Conservation (phyloP, 2,329 filamentous ascomycete species). For the Aureobasidium sp. region DNA sequence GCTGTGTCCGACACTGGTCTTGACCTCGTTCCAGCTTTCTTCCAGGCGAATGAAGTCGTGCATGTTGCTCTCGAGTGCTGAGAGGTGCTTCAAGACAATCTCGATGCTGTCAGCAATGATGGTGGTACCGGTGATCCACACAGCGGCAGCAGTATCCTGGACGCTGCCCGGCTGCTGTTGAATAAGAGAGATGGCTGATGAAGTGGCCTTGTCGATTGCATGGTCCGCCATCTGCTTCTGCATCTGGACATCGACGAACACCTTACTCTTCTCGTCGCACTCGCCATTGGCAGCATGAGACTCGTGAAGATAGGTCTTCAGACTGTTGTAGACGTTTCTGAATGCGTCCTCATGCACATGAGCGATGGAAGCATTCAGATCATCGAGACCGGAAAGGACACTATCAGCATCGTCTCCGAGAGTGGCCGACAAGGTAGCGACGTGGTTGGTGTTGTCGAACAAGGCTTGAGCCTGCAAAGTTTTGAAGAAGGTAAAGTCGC, state of each 20-base stretch:
- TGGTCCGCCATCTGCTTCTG: slow-evolving; percentile 38
- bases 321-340: slow-evolving; percentile 36
- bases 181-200: slow-evolving; percentile 36
- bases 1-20: slow-evolving; percentile 32
- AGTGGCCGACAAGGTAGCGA: slow-evolving; percentile 32
- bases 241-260: slow-evolving; percentile 36
- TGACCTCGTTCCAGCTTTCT: slow-evolving; percentile 35
- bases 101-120: slow-evolving; percentile 38
- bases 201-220: slow-evolving; percentile 39
- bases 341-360: slow-evolving; percentile 40
- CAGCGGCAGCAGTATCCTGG: slow-evolving; percentile 35
- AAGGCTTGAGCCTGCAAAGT: slow-evolving; percentile 33
- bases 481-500: slow-evolving; percentile 41
- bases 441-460: slow-evolving; percentile 37
- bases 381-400: slow-evolving; percentile 36
- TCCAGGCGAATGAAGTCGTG: slow-evolving; percentile 40
- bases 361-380: slow-evolving; percentile 37
- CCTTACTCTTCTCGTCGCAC: slow-evolving; percentile 22
- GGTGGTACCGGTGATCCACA: slow-evolving; percentile 37
- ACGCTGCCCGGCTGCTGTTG: slow-evolving; percentile 31
- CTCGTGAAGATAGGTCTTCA: slow-evolving; percentile 24
- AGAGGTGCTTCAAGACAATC: slow-evolving; percentile 34
- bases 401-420: slow-evolving; percentile 36
- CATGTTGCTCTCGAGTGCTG: slow-evolving; percentile 30
- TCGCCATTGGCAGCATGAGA: slow-evolving; percentile 18